Conservation (phyloP, 306 rosid genomes). For the Arachis hypogaea region DNA sequence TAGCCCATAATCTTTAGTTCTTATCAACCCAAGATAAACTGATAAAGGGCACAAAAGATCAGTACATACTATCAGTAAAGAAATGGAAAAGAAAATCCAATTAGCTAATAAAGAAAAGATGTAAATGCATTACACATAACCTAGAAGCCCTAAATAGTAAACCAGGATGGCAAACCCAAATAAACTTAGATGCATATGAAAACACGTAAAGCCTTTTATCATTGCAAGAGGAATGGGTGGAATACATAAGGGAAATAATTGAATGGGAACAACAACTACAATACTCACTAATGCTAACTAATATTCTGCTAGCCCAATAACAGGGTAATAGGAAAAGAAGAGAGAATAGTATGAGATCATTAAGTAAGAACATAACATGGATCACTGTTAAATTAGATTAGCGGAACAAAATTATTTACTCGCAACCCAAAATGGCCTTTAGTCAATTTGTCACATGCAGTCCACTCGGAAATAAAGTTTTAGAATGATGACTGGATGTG, state of each 20-base stretch:
- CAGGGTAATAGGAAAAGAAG: slow-evolving; percentile 12
- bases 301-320: slow-evolving; percentile 14
- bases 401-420: slow-evolving; percentile 3
- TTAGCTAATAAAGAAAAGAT: slow-evolving; percentile 21
- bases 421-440: slow-evolving; percentile 16
- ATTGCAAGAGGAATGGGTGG: slow-evolving; percentile 11
- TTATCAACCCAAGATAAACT: too few relatives aligned
- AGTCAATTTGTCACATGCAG: slow-evolving; percentile 11
- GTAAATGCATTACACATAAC: not conserved
- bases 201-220: slow-evolving; percentile 26
- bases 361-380: not conserved
- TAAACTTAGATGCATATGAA: slow-evolving; percentile 13
- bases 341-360: slow-evolving; percentile 25
- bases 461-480: slow-evolving; percentile 1
- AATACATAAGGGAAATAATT: slow-evolving; percentile 5
- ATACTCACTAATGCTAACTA: not conserved
- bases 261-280: slow-evolving; percentile 21
- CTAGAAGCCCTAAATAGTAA: slow-evolving; percentile 11
- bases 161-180: slow-evolving; percentile 7
- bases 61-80: not conserved
- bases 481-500: not conserved
- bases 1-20: too few relatives aligned
- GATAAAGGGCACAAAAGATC: too few relatives aligned
- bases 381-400: slow-evolving; percentile 17
- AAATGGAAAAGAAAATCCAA: slow-evolving; percentile 13